Evolutionary conservation across 2,329 filamentous ascomycete genomes (phyloP).

Genomic region (Fusarium heterosporum): DNA sequence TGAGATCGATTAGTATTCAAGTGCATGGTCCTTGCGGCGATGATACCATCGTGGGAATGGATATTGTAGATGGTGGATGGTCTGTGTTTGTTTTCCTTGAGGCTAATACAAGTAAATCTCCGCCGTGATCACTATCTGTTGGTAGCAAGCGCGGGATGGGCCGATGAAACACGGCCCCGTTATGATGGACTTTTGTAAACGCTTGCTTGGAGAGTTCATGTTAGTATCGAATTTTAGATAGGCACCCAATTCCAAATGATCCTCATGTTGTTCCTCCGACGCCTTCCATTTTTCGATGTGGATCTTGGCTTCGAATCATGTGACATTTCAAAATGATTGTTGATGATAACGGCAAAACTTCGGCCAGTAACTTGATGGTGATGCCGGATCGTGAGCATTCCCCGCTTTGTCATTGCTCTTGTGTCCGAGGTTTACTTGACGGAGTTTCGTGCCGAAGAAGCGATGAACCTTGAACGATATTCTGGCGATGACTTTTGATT

Average conservation of each 20-base stretch:
- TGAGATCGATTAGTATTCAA: not conserved
- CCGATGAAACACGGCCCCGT: not conserved
- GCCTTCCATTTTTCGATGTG: not conserved
- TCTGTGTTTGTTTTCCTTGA: conserved; percentile 12
- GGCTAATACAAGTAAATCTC: no score
- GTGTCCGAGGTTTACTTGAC: conserved; percentile 10
- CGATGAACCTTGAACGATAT: conserved; percentile 17
- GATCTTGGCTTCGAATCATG: not conserved
- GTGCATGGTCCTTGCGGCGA: conserved; percentile 17
- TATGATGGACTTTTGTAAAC: not conserved
- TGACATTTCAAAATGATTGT: not conserved
- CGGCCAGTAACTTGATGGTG: not conserved
- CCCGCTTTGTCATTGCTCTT: conserved; percentile 1
- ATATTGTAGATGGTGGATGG: conserved; percentile 9
- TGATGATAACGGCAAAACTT: not conserved
- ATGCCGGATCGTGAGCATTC: not conserved
- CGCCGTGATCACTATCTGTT: not conserved
- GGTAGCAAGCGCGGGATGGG: conserved; percentile 1
- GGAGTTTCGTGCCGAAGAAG: conserved; percentile 41
- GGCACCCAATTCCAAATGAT: not conserved
- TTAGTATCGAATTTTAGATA: not conserved
- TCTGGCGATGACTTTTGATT: conserved; percentile 3
- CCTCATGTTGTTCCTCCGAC: not conserved
- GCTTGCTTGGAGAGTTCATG: conserved; percentile 9
- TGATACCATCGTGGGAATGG: conserved; percentile 22